A percentile compares a stretch with the other conserved stretches of the same genome.
phyloP scores from a whole-genome alignment of 192 early-diverging fungal species.

The Coemansia sp. region DNA sequence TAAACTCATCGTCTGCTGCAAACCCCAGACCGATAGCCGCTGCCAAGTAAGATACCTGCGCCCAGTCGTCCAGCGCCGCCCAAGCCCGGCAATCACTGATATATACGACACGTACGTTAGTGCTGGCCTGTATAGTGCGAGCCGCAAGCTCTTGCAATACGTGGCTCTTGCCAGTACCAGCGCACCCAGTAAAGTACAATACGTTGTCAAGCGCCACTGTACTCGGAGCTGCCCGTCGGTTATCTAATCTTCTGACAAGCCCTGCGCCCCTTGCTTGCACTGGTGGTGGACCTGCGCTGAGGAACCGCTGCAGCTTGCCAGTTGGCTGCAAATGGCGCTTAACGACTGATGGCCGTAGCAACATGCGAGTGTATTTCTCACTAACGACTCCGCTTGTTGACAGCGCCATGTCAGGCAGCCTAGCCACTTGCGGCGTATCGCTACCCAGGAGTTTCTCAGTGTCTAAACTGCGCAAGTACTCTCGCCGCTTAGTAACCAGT shows the following conservation, averaged over 20 bases:
- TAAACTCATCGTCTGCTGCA: neutral
- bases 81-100: neutral
- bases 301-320: constrained; percentile 3
- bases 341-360: neutral
- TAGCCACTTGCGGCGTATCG: neutral
- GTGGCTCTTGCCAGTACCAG: constrained; percentile 14
- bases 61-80: neutral
- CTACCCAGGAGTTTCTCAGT: neutral
- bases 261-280: neutral
- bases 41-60: neutral
- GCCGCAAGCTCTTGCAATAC: constrained; percentile 15
- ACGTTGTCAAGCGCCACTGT: neutral
- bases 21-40: neutral
- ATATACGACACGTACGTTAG: constrained; percentile 12
- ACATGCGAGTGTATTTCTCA: neutral
- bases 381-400: neutral
- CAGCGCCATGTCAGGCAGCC: neutral
- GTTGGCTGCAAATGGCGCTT: neutral
- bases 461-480: neutral
- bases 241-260: neutral
- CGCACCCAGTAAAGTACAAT: constrained; percentile 3
- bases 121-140: neutral
- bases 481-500: neutral
- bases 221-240: neutral
- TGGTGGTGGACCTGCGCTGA: neutral